phyloP scores from a whole-genome alignment of 805 yeast species.

The Maudiozyma pseudohumilis region DNA sequence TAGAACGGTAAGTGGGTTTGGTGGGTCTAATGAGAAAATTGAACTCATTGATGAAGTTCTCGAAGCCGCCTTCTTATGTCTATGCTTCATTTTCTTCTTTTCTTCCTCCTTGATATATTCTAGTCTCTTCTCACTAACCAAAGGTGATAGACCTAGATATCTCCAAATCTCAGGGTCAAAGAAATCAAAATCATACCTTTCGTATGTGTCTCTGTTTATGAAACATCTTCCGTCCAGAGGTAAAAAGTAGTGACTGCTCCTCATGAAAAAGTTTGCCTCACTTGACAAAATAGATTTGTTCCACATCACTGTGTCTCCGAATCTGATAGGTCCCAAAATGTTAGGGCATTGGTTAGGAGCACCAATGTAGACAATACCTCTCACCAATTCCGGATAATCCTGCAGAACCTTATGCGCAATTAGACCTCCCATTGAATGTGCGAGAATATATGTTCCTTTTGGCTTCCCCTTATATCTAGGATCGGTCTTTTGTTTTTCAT shows the following conservation, averaged over 20 bases:
- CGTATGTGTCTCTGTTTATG: conserved; percentile 48
- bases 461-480: conserved; percentile 20
- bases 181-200: conserved; percentile 57
- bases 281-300: conserved; percentile 67
- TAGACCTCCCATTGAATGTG: conserved; percentile 93
- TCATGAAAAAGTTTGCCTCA: conserved; percentile 80
- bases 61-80: neutral
- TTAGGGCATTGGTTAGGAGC: conserved; percentile 77
- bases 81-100: conserved; percentile 1
- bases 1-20: neutral
- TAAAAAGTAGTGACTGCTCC: conserved; percentile 69
- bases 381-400: conserved; percentile 51
- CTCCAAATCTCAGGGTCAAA: conserved; percentile 78
- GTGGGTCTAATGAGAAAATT: neutral
- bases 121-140: conserved; percentile 38
- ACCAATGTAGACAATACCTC: conserved; percentile 76
- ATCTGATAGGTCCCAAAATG: conserved; percentile 75
- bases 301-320: conserved; percentile 70
- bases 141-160: conserved; percentile 62
- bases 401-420: conserved; percentile 74
- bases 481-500: conserved; percentile 26
- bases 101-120: conserved; percentile 5
- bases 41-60: neutral
- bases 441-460: conserved; percentile 59
- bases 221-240: conserved; percentile 72